Evolutionary conservation across 345 rosid genomes (phyloP), one percentile per base, ranked within the genome.

Genomic region (Pistacia vera): DNA sequence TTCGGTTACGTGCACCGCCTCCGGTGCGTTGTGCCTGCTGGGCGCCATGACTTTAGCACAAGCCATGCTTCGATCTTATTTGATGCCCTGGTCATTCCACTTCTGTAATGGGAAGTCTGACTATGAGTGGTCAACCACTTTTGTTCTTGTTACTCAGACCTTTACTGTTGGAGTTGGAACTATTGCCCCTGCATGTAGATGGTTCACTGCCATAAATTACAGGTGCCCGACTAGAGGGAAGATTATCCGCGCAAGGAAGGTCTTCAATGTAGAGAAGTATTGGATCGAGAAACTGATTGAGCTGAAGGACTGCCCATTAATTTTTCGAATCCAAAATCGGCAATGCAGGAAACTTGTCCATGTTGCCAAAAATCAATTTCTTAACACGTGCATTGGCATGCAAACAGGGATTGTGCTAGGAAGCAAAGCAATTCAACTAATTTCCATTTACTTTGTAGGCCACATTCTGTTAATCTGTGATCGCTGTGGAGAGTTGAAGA

Each of bases 91-190:
- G 74, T 77, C 89, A 0, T 86, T 90, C 72, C 44, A 73, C 58
- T 93, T 95, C 59, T 93, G 98, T 84, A 63, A 22, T 0, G 96
- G 98, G 1, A 89, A 86, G 48, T 93, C 95, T 38, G 99, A 95
- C 38, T 93, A 93, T 59, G 86, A 86, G 84, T 92, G 99, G 98
- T 92, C 96, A 9, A 81, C 88, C 55, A 70, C 71, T 30, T 66
- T 85, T 33, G 82, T 90, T 51, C 92, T 95, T 58, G 20, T 88
- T 11, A 68, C 88, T 0, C 97, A 95, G 87, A 77, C 89, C 17
- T 65, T 81, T 73, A 91, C 98, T 3, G 88, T 93, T 1, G 90
- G 76, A 7, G 68, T 87, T 3, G 98, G 99, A 66, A 85, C 93
- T 0, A 64, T 93, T 38, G 96, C 88, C 70, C 98, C 98, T 0